Evolutionary conservation across 768 basidiomycete genomes (phyloP).

Genomic region (Xerocomus brunneocitrinus): DNA sequence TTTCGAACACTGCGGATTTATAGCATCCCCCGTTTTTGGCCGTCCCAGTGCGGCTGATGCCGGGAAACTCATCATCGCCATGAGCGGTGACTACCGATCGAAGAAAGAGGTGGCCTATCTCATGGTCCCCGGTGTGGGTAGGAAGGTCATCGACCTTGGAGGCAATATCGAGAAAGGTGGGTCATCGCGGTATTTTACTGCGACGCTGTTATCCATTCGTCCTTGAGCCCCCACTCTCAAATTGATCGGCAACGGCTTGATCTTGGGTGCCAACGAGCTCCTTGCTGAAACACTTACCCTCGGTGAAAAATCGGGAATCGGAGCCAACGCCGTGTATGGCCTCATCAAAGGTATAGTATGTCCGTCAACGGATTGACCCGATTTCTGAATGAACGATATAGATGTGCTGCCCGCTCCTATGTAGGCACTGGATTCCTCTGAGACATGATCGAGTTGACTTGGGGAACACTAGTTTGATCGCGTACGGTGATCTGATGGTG

Average conservation of each 20-base stretch:
- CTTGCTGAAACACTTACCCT: conserved; percentile 82
- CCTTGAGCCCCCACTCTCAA: conserved; percentile 63
- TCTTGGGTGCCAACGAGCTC: conserved; percentile 73
- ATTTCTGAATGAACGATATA: conserved; percentile 25
- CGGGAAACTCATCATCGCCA: conserved; percentile 63
- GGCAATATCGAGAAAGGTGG: conserved; percentile 79
- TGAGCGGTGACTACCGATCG: conserved; percentile 77
- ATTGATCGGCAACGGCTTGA: conserved; percentile 74
- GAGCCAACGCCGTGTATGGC: conserved; percentile 49
- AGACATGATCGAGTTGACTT: background rate
- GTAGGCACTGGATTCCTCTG: conserved; percentile 29
- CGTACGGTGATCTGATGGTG: conserved; percentile 65
- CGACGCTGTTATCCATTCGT: background rate
- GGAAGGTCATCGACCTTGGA: conserved; percentile 77
- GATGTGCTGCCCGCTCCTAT: conserved; percentile 67
- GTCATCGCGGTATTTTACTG: background rate
- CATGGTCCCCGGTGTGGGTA: conserved; percentile 74
- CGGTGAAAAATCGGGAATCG: conserved; percentile 79
- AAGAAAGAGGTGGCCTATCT: conserved; percentile 78
- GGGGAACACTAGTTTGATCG: conserved; percentile 38
- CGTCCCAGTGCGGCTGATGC: conserved; percentile 61
- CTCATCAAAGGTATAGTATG: conserved; percentile 60
- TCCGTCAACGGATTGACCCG: background rate
- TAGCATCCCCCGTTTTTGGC: conserved; percentile 78
- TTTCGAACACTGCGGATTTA: conserved; percentile 55